These are phyloP conservation scores for Pestalotiopsis sp. DNA, from an alignment of 2,329 filamentous ascomycete species.

Conservation along the genomic window DNA sequence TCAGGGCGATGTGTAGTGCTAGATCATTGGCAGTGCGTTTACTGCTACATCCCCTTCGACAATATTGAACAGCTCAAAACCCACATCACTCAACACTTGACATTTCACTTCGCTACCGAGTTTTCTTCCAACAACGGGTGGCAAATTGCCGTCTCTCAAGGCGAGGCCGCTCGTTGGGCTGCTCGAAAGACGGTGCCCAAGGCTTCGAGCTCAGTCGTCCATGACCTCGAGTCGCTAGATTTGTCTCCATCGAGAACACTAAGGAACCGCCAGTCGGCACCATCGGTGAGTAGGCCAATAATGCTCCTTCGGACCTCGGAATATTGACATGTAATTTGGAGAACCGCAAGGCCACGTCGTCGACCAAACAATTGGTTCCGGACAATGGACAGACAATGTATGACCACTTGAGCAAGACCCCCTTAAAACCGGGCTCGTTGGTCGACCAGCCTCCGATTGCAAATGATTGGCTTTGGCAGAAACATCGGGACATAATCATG, in stretches of 20 bases:
- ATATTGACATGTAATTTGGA: not conserved
- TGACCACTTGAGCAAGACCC: slow-evolving; percentile 58
- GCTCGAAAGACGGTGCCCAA: slow-evolving; percentile 21
- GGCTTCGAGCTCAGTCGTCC: slow-evolving; percentile 25
- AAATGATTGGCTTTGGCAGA: slow-evolving; percentile 59
- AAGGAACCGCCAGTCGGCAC: not conserved
- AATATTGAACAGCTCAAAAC: slow-evolving; percentile 50
- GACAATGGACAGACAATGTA: slow-evolving; percentile 56
- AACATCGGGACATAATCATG: slow-evolving; percentile 58
- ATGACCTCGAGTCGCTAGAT: slow-evolving; percentile 26
- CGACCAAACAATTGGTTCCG: slow-evolving; percentile 47
- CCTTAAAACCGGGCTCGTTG: slow-evolving; percentile 49
- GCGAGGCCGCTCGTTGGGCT: slow-evolving; percentile 24
- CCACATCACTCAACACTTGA: slow-evolving; percentile 51
- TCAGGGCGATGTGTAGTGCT: slow-evolving; percentile 45
- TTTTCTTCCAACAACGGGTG: slow-evolving; percentile 16
- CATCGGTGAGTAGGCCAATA: not conserved
- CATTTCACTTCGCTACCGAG: slow-evolving; percentile 46
- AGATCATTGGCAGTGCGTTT: slow-evolving; percentile 53
- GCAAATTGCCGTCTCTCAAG: slow-evolving; percentile 28
- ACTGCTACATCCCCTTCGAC: slow-evolving; percentile 50
- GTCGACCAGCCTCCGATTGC: slow-evolving; percentile 47
- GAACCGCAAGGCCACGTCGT: slow-evolving; percentile 15
- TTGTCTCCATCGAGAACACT: slow-evolving; percentile 20
- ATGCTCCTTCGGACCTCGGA: not conserved